phyloP scores from a whole-genome alignment of 116 monocot species.

The Iris pallida region DNA sequence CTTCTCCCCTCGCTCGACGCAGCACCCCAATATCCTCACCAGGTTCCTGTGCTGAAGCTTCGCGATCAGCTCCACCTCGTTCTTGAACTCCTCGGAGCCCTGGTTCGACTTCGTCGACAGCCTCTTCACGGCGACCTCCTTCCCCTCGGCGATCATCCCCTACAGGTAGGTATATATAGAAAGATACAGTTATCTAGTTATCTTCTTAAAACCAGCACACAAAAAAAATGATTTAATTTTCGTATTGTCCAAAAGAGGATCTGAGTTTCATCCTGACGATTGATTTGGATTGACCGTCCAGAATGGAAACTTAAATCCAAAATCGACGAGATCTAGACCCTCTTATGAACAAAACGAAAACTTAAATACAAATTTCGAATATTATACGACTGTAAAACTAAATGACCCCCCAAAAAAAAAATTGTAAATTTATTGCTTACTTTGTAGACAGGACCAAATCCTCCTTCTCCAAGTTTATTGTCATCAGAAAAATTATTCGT shows the following conservation, averaged over 20 bases:
- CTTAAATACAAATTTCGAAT: no score
- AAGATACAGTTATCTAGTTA: not conserved
- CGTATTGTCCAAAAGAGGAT: no score
- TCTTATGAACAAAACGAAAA: no score
- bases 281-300: no score
- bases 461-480: slow-evolving; percentile 18
- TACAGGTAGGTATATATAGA: not conserved
- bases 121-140: slow-evolving; percentile 19
- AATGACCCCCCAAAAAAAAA: no score
- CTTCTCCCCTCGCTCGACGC: slow-evolving; percentile 5
- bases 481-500: slow-evolving; percentile 10
- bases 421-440: slow-evolving; percentile 2
- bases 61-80: slow-evolving; percentile 15
- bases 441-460: slow-evolving; percentile 19
- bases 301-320: slow-evolving; percentile 9
- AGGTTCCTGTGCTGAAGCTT: slow-evolving; percentile 21
- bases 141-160: slow-evolving; percentile 10
- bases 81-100: slow-evolving; percentile 8
- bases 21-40: slow-evolving; percentile 13
- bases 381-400: no score
- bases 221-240: no score
- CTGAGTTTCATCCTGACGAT: no score
- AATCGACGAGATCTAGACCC: slow-evolving; percentile 26
- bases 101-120: slow-evolving; percentile 14
- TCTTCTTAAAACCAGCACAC: not conserved